These are phyloP conservation scores for Desmodesmus armatus DNA, from an alignment of 139 green algal genomes.

Conservation along the genomic window DNA sequence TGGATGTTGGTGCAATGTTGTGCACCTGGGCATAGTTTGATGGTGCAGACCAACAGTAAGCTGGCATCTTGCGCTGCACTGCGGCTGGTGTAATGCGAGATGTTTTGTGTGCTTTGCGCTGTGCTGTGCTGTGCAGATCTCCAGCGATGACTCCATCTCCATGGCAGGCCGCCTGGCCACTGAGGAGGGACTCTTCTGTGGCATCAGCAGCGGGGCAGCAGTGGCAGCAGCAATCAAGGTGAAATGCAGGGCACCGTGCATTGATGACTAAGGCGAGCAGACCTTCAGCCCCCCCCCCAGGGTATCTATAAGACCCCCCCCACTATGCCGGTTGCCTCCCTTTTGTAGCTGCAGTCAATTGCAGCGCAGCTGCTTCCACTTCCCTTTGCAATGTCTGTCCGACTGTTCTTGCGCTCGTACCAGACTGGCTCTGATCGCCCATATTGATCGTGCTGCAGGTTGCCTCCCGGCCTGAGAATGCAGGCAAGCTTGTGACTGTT, in stretches of 20 bases:
- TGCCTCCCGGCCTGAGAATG: constrained; percentile 88
- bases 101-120: too few relatives aligned
- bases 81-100: neutral
- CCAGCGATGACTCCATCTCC: constrained; percentile 84
- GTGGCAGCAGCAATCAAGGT: constrained; percentile 81
- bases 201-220: constrained; percentile 95
- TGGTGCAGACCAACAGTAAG: neutral
- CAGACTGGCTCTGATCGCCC: too few relatives aligned
- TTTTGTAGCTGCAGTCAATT: neutral
- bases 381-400: too few relatives aligned
- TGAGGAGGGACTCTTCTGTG: constrained; percentile 93
- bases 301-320: neutral
- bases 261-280: neutral
- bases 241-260: neutral
- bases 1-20: neutral
- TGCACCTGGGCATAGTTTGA: neutral
- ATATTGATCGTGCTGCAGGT: constrained; percentile 76
- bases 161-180: constrained; percentile 88
- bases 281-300: neutral
- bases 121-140: constrained; percentile 64
- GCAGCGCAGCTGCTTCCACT: neutral
- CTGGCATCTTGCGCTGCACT: neutral
- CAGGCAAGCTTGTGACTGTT: constrained; percentile 81
- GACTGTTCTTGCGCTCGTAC: too few relatives aligned
- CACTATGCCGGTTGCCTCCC: neutral